Conservation (phyloP, 139 green algal species). For the Chlamydomonas sphaeroides region DNA sequence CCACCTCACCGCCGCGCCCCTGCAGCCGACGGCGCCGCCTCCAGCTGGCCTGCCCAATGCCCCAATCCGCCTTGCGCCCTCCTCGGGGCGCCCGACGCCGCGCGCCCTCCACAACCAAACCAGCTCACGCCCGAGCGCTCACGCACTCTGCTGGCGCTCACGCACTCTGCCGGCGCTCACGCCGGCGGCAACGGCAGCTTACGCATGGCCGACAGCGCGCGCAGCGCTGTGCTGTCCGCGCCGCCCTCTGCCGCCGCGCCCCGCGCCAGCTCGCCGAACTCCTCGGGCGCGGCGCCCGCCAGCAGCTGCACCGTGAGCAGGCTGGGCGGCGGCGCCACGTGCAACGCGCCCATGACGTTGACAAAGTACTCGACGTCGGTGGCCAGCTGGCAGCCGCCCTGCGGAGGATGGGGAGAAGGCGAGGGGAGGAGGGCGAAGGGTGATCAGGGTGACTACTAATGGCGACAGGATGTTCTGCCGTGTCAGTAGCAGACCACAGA, state of each 20-base stretch:
- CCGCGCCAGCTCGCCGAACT: conserved; percentile 24
- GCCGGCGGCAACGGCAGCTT: conserved; percentile 1
- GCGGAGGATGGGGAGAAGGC: no score
- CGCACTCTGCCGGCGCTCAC: neutral
- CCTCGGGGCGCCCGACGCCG: no score
- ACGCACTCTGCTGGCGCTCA: no score
- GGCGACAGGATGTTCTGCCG: no score
- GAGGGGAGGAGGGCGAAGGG: neutral
- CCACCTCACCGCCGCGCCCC: no score
- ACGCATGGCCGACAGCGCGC: conserved; percentile 49
- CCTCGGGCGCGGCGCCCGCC: conserved; percentile 32
- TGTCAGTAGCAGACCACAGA: no score
- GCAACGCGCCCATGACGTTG: conserved; percentile 91
- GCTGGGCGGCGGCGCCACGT: conserved; percentile 67
- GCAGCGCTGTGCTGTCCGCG: conserved; percentile 31
- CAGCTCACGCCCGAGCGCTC: no score
- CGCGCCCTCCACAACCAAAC: no score
- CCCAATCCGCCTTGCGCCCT: no score
- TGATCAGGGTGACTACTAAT: neutral
- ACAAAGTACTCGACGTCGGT: conserved; percentile 95
- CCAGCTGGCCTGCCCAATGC: no score
- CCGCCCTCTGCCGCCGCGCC: conserved; percentile 47
- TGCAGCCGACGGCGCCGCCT: no score
- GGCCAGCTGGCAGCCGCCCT: conserved; percentile 83
- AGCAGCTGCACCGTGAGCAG: conserved; percentile 79